Conservation (phyloP, 2,329 filamentous ascomycete genomes). For the Periconia macrospinosa region DNA sequence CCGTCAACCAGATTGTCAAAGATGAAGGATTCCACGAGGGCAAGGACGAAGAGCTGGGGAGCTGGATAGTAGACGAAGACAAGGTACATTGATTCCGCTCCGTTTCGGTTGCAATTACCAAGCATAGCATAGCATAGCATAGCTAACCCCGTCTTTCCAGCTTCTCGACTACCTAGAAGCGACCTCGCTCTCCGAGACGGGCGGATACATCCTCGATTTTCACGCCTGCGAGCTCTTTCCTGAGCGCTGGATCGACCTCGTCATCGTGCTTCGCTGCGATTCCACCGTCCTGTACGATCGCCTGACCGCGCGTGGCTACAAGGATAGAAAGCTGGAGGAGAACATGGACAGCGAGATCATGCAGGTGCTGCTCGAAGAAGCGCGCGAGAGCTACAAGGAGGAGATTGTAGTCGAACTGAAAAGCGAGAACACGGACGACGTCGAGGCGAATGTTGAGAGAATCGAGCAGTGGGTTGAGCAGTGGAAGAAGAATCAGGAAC, state of each 20-base stretch:
- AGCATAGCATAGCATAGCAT: too few relatives aligned
- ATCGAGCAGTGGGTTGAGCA: slow-evolving; percentile 79
- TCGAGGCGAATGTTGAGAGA: slow-evolving; percentile 85
- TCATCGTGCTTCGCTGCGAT: slow-evolving; percentile 85
- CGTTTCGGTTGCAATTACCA: neutral
- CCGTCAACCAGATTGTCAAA: slow-evolving; percentile 90
- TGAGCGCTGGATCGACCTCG: slow-evolving; percentile 89
- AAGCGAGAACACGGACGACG: slow-evolving; percentile 82
- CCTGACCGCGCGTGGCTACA: slow-evolving; percentile 75
- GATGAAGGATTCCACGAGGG: slow-evolving; percentile 84
- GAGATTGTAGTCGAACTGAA: slow-evolving; percentile 86
- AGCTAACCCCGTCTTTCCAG: slow-evolving; percentile 43
- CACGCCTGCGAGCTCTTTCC: slow-evolving; percentile 97
- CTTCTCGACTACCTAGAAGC: slow-evolving; percentile 88
- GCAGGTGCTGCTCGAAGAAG: slow-evolving; percentile 89
- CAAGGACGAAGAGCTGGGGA: slow-evolving; percentile 81
- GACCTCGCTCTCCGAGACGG: slow-evolving; percentile 64
- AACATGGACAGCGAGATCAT: slow-evolving; percentile 98
- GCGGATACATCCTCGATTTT: slow-evolving; percentile 94
- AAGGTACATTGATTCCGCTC: slow-evolving; percentile 60
- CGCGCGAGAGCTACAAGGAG: slow-evolving; percentile 80
- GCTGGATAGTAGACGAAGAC: slow-evolving; percentile 95
- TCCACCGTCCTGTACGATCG: slow-evolving; percentile 83
- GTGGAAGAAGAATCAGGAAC: slow-evolving; percentile 72
- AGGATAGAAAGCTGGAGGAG: slow-evolving; percentile 86